These are phyloP conservation scores for Bothriochloa decipiens DNA, from an alignment of 176 grass and related monocot genomes.

Conservation along the genomic window DNA sequence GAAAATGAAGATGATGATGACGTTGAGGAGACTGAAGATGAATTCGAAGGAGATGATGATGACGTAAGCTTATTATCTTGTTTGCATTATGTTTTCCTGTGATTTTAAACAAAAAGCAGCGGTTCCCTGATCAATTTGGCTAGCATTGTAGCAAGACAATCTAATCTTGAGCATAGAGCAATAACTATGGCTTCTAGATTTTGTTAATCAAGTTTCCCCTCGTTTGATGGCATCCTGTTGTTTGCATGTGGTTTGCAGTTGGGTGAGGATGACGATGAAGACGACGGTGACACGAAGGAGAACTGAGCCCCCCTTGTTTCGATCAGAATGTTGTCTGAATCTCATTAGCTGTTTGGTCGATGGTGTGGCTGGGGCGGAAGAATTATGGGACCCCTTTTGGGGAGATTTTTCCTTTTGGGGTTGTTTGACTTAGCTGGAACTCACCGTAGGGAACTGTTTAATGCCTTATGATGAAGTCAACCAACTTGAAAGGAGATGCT, in stretches of 20 bases:
- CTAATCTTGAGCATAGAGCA: background rate
- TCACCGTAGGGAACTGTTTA: conserved; percentile 50
- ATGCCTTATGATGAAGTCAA: conserved; percentile 49
- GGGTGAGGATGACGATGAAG: conserved; percentile 54
- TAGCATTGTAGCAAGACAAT: background rate
- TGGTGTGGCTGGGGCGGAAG: background rate
- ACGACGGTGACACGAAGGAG: conserved; percentile 46
- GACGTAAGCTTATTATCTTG: conserved; percentile 54
- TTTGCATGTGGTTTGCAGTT: conserved; percentile 52
- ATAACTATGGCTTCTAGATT: background rate
- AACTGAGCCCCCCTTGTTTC: conserved; percentile 31
- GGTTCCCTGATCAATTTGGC: background rate
- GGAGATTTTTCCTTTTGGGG: conserved; percentile 25
- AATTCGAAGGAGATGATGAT: conserved; percentile 76
- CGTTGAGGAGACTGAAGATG: no score
- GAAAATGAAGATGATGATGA: no score
- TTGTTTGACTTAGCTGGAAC: conserved; percentile 64
- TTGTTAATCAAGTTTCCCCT: background rate
- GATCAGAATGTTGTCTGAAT: conserved; percentile 26
- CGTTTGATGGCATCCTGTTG: background rate
- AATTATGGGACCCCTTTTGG: conserved; percentile 30
- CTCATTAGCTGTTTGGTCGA: conserved; percentile 23
- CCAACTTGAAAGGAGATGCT: conserved; percentile 45
- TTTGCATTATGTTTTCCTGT: background rate
- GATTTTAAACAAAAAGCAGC: background rate